Evolutionary conservation across 176 grass and related monocot species (phyloP), one percentile per base, ranked within the genome.

Genomic region (Thinopyrum elongatum): DNA sequence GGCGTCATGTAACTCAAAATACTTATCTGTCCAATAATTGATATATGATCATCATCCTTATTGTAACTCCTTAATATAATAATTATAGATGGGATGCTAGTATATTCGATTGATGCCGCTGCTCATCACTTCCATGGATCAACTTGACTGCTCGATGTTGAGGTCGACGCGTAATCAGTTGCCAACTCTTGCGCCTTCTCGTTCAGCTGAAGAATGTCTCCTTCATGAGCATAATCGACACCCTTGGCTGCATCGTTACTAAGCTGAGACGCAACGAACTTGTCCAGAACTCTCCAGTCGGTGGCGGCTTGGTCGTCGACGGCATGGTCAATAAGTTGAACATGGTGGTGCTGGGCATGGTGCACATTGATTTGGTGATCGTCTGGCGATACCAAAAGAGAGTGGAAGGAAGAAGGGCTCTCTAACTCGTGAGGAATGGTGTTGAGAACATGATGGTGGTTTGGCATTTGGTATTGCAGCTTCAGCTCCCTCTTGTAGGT

Each of bases 261-360:
- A 62, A 98, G 95, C 58, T 98, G 95, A 35, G 95, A 93, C 2
- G 95, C 95, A 8, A 98, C 95, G 70, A 95, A 98, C 89, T 98
- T 98, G 81, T 95, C 93, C 3, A 95, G 82, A 78, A 98, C 84
- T 82, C 96, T 98, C 93, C 91, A 98, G 49, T 92, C 91, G 9
- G 93, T 95, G 8, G 93, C 91, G 60, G 78, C 91, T 38, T 83
- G 89, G 46, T 90, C 93, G 26, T 90, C 93, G 76, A 74, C 77
- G 15, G 70, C 49, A 76, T 89, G 86, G 11, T 94, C 93, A n/a
- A 78, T 79, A 61, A 82, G 76, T 68, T 93, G 89, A 86, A 66
- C 82, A 78, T 90, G 88, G 61, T 89, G 88, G 61, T 89, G 85
- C 30, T 83, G 77, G 26, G 74, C 74, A 85, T 55, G 81, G 61